phyloP scores from a whole-genome alignment of 768 basidiomycete genomes.

The Dacryopinax spathularia region DNA sequence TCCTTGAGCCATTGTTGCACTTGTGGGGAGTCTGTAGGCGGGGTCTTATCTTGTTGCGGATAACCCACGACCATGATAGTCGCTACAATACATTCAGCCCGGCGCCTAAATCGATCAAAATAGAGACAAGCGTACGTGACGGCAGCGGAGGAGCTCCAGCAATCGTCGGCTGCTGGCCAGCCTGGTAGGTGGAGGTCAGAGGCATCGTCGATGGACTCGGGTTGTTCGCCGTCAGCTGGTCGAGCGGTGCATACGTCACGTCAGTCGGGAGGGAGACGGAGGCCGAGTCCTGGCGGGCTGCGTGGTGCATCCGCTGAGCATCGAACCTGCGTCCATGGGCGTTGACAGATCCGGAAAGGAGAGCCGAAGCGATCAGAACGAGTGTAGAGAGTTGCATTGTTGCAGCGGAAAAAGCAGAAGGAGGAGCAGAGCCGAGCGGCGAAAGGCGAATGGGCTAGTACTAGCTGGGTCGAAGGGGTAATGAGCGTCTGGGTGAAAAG shows the following conservation, averaged over 20 bases:
- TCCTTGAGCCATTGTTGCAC: slow-evolving; percentile 27
- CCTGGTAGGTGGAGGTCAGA: slow-evolving; percentile 37
- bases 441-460: no score
- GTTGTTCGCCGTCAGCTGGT: neutral
- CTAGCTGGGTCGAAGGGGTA: no score
- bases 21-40: slow-evolving; percentile 36
- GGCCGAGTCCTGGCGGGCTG: neutral
- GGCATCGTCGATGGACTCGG: slow-evolving; percentile 28
- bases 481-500: neutral
- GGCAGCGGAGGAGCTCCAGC: slow-evolving; percentile 56
- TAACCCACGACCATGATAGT: slow-evolving; percentile 9
- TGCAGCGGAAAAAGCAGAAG: neutral
- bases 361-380: neutral
- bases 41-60: slow-evolving; percentile 3
- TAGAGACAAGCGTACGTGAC: slow-evolving; percentile 13
- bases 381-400: neutral
- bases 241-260: neutral
- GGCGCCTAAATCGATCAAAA: neutral
- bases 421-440: neutral
- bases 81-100: neutral
- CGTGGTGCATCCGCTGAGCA: neutral
- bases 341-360: slow-evolving; percentile 3
- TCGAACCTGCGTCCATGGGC: slow-evolving; percentile 4
- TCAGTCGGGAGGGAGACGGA: slow-evolving; percentile 1
- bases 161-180: slow-evolving; percentile 49